Evolutionary conservation across 2,329 filamentous ascomycete genomes (phyloP), one percentile per base, ranked within the genome.

Genomic region (Beauveria scarabaeidicola): DNA sequence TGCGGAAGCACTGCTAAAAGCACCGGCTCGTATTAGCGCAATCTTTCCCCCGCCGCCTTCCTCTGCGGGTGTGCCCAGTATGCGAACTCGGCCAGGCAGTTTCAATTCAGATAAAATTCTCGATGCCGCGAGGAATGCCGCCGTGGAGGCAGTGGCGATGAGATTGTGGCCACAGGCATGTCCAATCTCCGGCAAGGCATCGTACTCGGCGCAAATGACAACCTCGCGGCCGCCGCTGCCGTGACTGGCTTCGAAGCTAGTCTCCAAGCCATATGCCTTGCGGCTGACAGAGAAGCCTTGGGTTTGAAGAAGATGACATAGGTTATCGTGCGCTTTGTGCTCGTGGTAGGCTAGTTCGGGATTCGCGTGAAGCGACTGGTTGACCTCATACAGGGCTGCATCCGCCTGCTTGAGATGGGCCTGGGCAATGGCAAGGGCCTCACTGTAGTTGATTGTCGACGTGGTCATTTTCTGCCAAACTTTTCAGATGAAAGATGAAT

Each of bases 341-440:
- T 84, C 81, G 56, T 81, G 66, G 65, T 77, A 83, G 2, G 73
- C 76, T 0, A 79, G 68, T 65, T 84, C 81, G 0, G 81, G 81
- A 59, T 82, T 73, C 11, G 65, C 62, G 61, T 77, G 73, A 38
- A 77, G 69, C 2, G 50, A 55, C 23, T 63, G 61, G 60, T 67
- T 70, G 54, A 65, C 61, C 17, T 62, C 44, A 36, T 61, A 23
- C 5, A 67, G 61, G 1, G 59, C 62, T 6, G 54, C 44, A 56
- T 55, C 62, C 6, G 68, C 56, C 6, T 64, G 61, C 38, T 65
- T 63, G 6, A 69, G 58, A 10, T 41, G 54, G 17, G 62, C 36
- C 52, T 64, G 66, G 41, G 66, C 57, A 29, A 69, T 64, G 27
- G 52, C 32, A 38, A 65, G 63, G 1, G 63, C 64, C 29, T 36